phyloP scores from a whole-genome alignment of 2,329 filamentous ascomycete species.

The Aspergillus clavatus region DNA sequence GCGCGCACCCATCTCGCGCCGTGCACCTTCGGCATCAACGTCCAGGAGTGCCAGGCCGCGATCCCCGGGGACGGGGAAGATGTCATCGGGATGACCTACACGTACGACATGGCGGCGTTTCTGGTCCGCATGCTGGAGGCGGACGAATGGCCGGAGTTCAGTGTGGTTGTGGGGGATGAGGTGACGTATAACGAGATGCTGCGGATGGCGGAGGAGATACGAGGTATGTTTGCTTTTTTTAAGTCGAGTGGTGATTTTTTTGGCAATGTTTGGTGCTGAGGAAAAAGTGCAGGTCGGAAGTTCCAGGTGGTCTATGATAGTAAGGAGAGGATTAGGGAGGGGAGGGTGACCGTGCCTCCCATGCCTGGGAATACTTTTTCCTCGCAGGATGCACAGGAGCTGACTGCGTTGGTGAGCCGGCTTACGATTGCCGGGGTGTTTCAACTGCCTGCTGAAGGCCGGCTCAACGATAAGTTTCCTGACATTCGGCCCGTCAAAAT shows the following conservation, averaged over 20 bases:
- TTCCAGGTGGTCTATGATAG: conserved; percentile 34
- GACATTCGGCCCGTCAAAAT: conserved; percentile 21
- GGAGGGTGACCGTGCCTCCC: conserved; percentile 32
- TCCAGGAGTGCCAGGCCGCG: conserved; percentile 42
- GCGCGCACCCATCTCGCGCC: conserved; percentile 38
- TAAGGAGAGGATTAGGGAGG: conserved; percentile 29
- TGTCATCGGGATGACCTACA: conserved; percentile 46
- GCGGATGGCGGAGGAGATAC: conserved; percentile 39
- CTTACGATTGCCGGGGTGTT: conserved; percentile 28
- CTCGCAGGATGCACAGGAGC: conserved; percentile 21
- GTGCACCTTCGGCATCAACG: conserved; percentile 42
- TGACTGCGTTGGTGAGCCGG: conserved; percentile 25
- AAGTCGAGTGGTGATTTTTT: too few species aligned
- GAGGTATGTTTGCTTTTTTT: too few species aligned
- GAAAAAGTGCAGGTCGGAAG: conserved; percentile 28
- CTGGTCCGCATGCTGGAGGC: conserved; percentile 41
- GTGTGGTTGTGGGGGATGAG: conserved; percentile 36
- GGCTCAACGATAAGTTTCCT: conserved; percentile 20
- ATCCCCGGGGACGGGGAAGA: conserved; percentile 49
- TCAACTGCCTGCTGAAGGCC: conserved; percentile 20
- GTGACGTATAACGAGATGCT: conserved; percentile 45
- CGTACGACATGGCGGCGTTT: conserved; percentile 46
- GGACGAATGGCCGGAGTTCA: conserved; percentile 42
- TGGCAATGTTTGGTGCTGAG: too few species aligned
- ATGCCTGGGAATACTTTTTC: conserved; percentile 19